Base-by-base conservation (phyloP, 2,329 filamentous ascomycete species). In the Scytalidium lignicola region DNA sequence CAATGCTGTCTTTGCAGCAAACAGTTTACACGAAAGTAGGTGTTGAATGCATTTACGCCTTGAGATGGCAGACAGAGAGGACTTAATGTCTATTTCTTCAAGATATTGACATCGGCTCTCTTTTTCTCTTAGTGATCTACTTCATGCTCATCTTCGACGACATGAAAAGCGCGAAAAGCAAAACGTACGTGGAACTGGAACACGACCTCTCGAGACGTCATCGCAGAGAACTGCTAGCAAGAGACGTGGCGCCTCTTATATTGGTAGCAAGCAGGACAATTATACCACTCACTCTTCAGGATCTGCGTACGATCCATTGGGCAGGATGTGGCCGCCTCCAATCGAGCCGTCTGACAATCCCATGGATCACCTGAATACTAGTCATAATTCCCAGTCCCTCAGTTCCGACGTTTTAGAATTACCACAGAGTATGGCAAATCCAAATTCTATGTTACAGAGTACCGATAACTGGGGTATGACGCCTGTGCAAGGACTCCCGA, bases 21-120 rank as follows among this genome's bases (percentile, higher is more conserved):
- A 40, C 43, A 50, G 21, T 58, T 58, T 26, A 57, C 55, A 9
- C 55, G 56, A 39, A 58, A 58, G 56, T 58, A 44, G 43, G 55
- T 17, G 22, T 12, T 20, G 22, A 41, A 5, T 26, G 19, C 10
- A 17, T 2, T 15, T 12, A 6, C 17, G 17, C 29, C 3, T 21
- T 22, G 15, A 12, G 42, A 42, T 41, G 20, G 7, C 29, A 45
- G n/a, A n/a, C n/a, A n/a, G n/a, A n/a, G n/a, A n/a, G n/a, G n/a
- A n/a, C n/a, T n/a, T n/a, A n/a, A n/a, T n/a, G n/a, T n/a, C n/a
- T n/a, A n/a, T n/a, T n/a, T n/a, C n/a, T n/a, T n/a, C n/a, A n/a
- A n/a, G n/a, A n/a, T n/a, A n/a, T n/a, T n/a, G n/a, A n/a, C n/a
- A n/a, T n/a, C n/a, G n/a, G n/a, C n/a, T n/a, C n/a, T n/a, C n/a